A percentile compares a stretch with the other conserved stretches of the same genome.
Conservation (phyloP, 495 filamentous ascomycete species). For the Penicillium macrosclerotiorum region DNA sequence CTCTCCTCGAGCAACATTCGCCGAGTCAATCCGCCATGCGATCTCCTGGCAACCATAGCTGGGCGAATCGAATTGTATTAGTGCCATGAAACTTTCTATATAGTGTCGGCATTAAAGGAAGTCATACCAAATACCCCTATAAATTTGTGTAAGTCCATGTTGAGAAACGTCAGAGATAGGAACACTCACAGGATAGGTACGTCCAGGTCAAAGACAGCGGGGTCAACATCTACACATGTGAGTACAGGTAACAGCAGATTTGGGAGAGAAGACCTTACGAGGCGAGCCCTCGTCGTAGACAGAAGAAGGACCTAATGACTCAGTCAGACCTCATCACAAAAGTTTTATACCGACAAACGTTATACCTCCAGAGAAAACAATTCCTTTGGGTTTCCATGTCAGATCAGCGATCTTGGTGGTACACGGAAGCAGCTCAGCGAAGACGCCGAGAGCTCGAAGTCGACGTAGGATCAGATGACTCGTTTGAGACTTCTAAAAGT, state of each 20-base stretch:
- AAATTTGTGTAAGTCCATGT: slow-evolving; percentile 9
- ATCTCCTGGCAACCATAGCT: slow-evolving; percentile 27
- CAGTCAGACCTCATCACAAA: slow-evolving; percentile 5
- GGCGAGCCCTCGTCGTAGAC: slow-evolving; percentile 25
- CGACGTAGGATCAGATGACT: slow-evolving; percentile 75
- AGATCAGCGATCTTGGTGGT: slow-evolving; percentile 81
- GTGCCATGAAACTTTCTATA: too few species aligned
- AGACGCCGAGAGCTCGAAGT: slow-evolving; percentile 78
- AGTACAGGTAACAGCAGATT: slow-evolving; percentile 8
- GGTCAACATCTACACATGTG: slow-evolving; percentile 21
- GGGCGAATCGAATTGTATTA: slow-evolving; percentile 9
- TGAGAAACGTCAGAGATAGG: not conserved
- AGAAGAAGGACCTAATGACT: slow-evolving; percentile 18
- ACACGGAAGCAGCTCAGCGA: slow-evolving; percentile 90
- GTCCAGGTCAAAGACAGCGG: slow-evolving; percentile 22
- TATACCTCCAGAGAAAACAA: slow-evolving; percentile 23
- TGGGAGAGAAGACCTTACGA: slow-evolving; percentile 11
- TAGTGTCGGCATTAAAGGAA: not conserved
- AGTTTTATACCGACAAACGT: not conserved
- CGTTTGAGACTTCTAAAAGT: slow-evolving; percentile 30
- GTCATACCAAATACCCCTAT: slow-evolving; percentile 26
- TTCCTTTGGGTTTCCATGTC: slow-evolving; percentile 66
- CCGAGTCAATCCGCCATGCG: slow-evolving; percentile 16
- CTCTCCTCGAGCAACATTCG: slow-evolving; percentile 19
- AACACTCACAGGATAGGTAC: slow-evolving; percentile 22